Evolutionary conservation across 2,329 filamentous ascomycete genomes (phyloP), one percentile per base, ranked within the genome.

Genomic region (Ustilaginoidea virens): DNA sequence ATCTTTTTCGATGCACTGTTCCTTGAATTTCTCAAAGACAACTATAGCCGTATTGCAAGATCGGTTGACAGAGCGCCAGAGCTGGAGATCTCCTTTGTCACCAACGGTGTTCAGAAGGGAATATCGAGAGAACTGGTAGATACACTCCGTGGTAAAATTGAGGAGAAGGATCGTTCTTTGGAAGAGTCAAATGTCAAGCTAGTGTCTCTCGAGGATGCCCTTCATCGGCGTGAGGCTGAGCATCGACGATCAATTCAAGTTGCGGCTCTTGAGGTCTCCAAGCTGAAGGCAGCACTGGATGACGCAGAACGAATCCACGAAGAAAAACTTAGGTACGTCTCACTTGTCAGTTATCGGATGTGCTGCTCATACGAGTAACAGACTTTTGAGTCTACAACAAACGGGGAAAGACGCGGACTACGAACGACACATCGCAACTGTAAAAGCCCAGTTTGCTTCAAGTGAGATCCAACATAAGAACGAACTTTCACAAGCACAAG

Each of bases 111-210:
- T 8, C 76, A 90, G 40, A 86, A 87, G 44, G 87, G 87, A 4
- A 80, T 98, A 21, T 93, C 92, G n/a, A 71, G 87, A 23, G 83
- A 96, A 43, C 60, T 96, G 21, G 80, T 98, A 4, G 90, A 98
- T 49, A 77, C 79, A 1, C 60, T 98, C 18, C 74, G 82, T 28
- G 64, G 65, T 4, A 78, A 94, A 46, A 52, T 92, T 1, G 74
- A 80, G 34, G 76, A 87, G 34, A 82, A 77, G 37, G 74, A 73
- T 14, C 53, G 52, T 18, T 48, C 55, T 2, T 43, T 74, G 16
- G 55, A 66, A 34, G 58, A 64, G 22, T 49, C 54, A 2, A 56
- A 66, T 27, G 51, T 55, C 8, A 55, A 61, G 22, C 42, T 61
- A 5, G 49, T 60, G 7, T 56, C 60, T 4, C 49, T 73, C 8